Evolutionary conservation across 352 stramenopile species (phyloP).

Genomic region (Phytophthora sojae): DNA sequence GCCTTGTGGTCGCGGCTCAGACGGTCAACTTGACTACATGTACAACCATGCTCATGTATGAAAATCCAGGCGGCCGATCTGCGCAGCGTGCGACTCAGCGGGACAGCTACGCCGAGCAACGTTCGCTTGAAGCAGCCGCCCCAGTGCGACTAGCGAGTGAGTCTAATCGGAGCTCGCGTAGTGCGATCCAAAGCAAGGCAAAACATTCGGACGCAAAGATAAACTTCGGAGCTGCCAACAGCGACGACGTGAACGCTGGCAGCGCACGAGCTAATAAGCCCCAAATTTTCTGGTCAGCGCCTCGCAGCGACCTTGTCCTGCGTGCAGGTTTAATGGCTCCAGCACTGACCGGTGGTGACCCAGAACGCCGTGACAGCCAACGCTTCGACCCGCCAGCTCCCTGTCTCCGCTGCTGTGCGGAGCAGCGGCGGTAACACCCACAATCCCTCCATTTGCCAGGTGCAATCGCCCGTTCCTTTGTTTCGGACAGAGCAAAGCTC

Average conservation of each 20-base stretch:
- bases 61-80: constrained; percentile 11
- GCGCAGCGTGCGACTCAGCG: constrained; percentile 25
- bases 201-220: constrained; percentile 32
- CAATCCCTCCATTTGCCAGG: not conserved
- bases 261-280: not conserved
- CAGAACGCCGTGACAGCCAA: not conserved
- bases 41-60: not conserved
- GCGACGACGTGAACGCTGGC: not conserved
- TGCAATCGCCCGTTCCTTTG: constrained; percentile 2
- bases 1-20: not conserved
- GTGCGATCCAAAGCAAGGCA: constrained; percentile 2
- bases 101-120: not conserved
- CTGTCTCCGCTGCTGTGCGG: constrained; percentile 7
- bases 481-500: constrained; percentile 22
- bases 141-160: constrained; percentile 31
- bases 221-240: constrained; percentile 14
- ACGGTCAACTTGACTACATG: not conserved
- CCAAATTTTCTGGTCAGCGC: constrained; percentile 11
- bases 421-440: not conserved
- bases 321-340: not conserved
- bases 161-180: constrained; percentile 16
- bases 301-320: constrained; percentile 2
- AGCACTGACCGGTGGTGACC: not conserved
- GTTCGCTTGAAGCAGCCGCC: constrained; percentile 22
- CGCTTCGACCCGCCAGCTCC: constrained; percentile 8